These are phyloP conservation scores for Macadamia tetraphylla DNA, from an alignment of 164 flowering plant genomes.

Conservation along the genomic window DNA sequence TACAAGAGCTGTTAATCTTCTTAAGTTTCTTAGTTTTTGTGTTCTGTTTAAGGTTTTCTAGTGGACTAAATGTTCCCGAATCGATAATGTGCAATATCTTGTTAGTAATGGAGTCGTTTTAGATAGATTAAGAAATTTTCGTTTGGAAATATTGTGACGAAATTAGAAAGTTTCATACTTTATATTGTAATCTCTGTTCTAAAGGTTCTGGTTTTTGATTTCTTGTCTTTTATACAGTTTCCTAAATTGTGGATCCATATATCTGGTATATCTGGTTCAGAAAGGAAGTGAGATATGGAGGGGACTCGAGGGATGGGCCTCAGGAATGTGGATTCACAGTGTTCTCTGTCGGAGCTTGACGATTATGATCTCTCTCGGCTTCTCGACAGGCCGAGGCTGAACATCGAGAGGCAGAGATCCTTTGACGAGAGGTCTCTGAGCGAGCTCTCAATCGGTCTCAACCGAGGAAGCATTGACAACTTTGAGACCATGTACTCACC, in stretches of 20 bases:
- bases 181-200: too few relatives aligned
- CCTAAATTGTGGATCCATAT: conserved; percentile 8
- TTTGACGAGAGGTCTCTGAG: conserved; percentile 28
- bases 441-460: not conserved
- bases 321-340: conserved; percentile 18
- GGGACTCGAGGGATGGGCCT: conserved; percentile 11
- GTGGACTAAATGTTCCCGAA: not conserved
- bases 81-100: not conserved
- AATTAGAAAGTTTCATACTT: not conserved
- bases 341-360: conserved; percentile 21
- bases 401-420: conserved; percentile 25
- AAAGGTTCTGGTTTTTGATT: not conserved
- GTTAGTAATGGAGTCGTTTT: not conserved
- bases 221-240: not conserved
- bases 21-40: not conserved
- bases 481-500: not conserved
- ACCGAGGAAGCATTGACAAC: not conserved
- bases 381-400: conserved; percentile 26
- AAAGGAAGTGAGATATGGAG: conserved; percentile 9
- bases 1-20: not conserved
- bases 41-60: not conserved
- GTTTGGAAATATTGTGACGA: not conserved
- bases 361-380: conserved; percentile 21
- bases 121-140: not conserved
- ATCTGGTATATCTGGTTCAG: not conserved